A percentile compares a stretch with the other conserved stretches of the same genome.
phyloP scores from a whole-genome alignment of 2,329 filamentous ascomycete species.

The Raffaelea ambrosiae region DNA sequence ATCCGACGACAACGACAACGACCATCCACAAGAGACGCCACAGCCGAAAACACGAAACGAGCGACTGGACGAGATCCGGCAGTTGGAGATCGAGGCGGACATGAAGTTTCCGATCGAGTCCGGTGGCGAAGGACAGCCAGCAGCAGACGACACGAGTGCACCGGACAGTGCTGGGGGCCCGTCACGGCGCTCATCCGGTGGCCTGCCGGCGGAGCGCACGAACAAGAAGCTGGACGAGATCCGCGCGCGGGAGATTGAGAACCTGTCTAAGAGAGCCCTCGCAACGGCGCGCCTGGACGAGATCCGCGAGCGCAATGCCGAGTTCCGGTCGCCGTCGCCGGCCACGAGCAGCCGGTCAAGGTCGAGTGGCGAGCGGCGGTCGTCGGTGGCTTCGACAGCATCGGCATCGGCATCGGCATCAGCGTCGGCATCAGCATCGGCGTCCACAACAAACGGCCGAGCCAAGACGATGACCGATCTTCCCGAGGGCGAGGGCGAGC shows the following conservation, averaged over 20 bases:
- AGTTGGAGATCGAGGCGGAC: constrained; percentile 15
- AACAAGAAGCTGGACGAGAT: constrained; percentile 44
- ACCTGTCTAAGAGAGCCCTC: constrained; percentile 35
- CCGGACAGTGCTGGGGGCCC: constrained; percentile 9
- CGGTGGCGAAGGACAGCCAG: neutral
- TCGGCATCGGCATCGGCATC: neutral
- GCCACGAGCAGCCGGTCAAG: neutral
- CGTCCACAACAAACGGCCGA: neutral
- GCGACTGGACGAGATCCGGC: constrained; percentile 34
- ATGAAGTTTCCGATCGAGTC: constrained; percentile 13
- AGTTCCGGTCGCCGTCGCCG: constrained; percentile 20
- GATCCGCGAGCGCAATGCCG: constrained; percentile 41
- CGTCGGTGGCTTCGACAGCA: neutral
- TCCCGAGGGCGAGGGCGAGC: constrained; percentile 19
- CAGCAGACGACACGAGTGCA: neutral
- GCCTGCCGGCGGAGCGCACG: constrained; percentile 13
- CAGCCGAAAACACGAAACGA: constrained; percentile 24
- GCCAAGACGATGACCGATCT: constrained; percentile 16
- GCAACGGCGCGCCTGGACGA: constrained; percentile 43
- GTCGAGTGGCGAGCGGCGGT: neutral
- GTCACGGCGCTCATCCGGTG: neutral
- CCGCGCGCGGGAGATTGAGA: constrained; percentile 30
- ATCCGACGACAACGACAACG: neutral
- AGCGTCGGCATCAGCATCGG: neutral
- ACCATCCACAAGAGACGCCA: constrained; percentile 17